Evolutionary conservation across 2,329 filamentous ascomycete genomes (phyloP).

Genomic region (Xylaria sp.): DNA sequence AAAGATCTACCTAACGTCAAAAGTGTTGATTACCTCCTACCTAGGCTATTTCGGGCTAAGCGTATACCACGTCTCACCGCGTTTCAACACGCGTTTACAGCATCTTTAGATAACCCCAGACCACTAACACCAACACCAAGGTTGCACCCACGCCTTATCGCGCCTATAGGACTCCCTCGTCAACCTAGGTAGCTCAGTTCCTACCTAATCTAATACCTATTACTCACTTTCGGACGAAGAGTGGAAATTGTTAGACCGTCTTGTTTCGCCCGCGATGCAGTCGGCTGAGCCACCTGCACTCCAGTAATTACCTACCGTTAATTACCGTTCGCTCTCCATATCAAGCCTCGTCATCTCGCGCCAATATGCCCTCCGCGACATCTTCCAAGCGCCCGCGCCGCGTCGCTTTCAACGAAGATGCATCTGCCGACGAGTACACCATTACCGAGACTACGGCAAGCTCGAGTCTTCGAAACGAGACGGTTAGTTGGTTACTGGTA

Average conservation of each 20-base stretch:
- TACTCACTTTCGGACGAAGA: background rate
- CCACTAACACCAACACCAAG: conserved; percentile 1
- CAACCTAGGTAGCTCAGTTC: background rate
- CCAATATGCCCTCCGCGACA: conserved; percentile 46
- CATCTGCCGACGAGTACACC: conserved; percentile 50
- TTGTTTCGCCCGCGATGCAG: conserved; percentile 29
- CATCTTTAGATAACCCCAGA: no score
- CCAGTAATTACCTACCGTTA: conserved; percentile 2
- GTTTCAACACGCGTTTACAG: conserved; percentile 25
- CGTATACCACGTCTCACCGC: conserved; percentile 27
- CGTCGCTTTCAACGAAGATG: conserved; percentile 49
- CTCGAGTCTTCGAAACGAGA: conserved; percentile 54
- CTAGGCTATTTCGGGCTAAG: conserved; percentile 19
- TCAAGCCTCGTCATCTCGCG: conserved; percentile 5
- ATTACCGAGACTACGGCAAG: conserved; percentile 55
- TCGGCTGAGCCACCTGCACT: conserved; percentile 7
- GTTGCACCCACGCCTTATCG: background rate
- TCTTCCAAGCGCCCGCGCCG: conserved; percentile 57
- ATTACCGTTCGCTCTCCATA: background rate
- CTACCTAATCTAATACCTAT: background rate
- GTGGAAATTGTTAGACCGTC: background rate
- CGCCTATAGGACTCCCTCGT: background rate
- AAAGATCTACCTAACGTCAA: background rate
- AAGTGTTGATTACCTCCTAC: background rate
- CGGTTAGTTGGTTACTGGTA: conserved; percentile 51